Base-by-base conservation (phyloP, 495 filamentous ascomycete genomes). In the Penicillium turbatum region DNA sequence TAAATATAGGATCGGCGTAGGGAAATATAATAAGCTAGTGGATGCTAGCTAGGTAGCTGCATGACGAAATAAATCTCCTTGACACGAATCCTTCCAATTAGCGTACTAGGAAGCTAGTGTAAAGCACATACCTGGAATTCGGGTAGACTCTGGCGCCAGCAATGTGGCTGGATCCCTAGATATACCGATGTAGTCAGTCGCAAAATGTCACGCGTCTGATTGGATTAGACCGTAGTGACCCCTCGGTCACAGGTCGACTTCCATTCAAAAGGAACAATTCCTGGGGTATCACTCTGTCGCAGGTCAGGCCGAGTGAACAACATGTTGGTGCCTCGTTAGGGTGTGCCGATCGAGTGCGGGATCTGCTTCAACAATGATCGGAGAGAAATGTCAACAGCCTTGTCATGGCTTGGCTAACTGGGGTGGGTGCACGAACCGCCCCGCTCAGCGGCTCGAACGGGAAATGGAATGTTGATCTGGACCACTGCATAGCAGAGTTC, bases 391-490 rank as follows among this genome's bases (percentile, higher is more conserved):
- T 29, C 29, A 42, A 47, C 16, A 6, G 19, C 19, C 27, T 34
- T 26, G 27, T 31, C 35, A 31, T 27, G 27, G 21, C 32, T 32
- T 40, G 36, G 16, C 27, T 13, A 0, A 26, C 30, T 51, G 5
- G 9, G 4, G 29, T 29, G 12, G 5, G 17, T 35, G 52, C 44
- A 48, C 26, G 9, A 49, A 30, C 29, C 17, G 40, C 43, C 37
- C 36, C 42, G 24, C 43, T 35, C 21, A 9, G 15, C 19, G 36
- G 30, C 31, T 43, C 21, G 24, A 42, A 29, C 9, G 7, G 46
- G 52, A 8, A 59, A 38, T 55, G 56, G 56, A 59, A 59, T 59
- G 56, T 52, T 52, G 47, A 59, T 55, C 52, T 24, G 34, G 9
- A n/a, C 16, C 35, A 51, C 5, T 51, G 35, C 48, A 51, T 30